Evolutionary conservation across 257 asterid species (phyloP).

Genomic region (Nicotiana tomentosiformis): DNA sequence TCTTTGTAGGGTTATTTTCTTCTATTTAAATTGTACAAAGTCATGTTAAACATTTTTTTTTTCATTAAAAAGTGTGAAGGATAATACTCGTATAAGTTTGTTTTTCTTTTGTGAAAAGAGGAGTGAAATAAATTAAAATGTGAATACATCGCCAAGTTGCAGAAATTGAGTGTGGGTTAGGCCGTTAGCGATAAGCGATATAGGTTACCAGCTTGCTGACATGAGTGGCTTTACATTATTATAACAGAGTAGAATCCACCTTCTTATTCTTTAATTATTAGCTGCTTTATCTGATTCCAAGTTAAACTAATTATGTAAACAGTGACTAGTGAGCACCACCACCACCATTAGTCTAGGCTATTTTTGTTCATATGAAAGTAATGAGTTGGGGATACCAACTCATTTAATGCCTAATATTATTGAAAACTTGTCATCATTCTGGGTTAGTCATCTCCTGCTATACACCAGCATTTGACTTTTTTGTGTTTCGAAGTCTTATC

Average conservation of each 20-base stretch:
- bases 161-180: background rate
- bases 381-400: background rate
- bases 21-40: too few species aligned
- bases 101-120: too few species aligned
- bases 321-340: background rate
- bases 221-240: background rate
- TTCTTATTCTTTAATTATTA: background rate
- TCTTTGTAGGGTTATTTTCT: too few species aligned
- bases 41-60: too few species aligned
- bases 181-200: background rate
- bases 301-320: background rate
- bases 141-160: background rate
- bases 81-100: background rate
- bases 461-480: background rate
- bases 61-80: background rate
- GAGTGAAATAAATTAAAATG: background rate
- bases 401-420: background rate
- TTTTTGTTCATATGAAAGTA: background rate
- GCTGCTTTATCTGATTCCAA: background rate
- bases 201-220: conserved; percentile 4
- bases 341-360: background rate
- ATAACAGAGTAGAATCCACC: background rate
- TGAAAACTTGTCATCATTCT: background rate
- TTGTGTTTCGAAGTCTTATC: background rate
- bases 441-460: background rate